phyloP scores from a whole-genome alignment of 164 flowering plant genomes.

The Dillenia turbinata region DNA sequence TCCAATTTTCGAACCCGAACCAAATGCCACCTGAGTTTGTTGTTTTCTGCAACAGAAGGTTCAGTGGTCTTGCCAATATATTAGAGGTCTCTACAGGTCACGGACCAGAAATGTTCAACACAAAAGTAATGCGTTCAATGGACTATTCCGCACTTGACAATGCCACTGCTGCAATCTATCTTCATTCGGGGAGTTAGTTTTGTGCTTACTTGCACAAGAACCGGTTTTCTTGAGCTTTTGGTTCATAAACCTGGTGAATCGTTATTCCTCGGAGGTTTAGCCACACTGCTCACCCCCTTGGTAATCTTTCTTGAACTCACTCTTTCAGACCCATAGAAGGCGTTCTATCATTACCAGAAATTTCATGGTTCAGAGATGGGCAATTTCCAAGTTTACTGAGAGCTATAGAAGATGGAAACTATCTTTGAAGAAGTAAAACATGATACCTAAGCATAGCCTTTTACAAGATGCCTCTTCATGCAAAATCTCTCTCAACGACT shows the following conservation, averaged over 20 bases:
- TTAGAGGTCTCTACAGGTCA: conserved; percentile 24
- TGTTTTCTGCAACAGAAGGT: conserved; percentile 34
- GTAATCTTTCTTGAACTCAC: background rate
- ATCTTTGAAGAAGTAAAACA: conserved; percentile 34
- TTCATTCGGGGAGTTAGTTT: background rate
- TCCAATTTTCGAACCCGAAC: too few species aligned
- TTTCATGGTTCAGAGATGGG: conserved; percentile 50
- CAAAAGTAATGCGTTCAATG: conserved; percentile 36
- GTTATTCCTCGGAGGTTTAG: conserved; percentile 9
- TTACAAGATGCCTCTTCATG: conserved; percentile 35
- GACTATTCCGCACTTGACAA: conserved; percentile 30
- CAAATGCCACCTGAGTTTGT: conserved; percentile 31
- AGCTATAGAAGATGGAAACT: conserved; percentile 40
- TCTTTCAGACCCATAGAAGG: too few species aligned
- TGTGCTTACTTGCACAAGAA: conserved; percentile 9
- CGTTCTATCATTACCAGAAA: too few species aligned
- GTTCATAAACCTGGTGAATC: conserved; percentile 28
- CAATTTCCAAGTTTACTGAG: conserved; percentile 50
- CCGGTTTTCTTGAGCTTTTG: conserved; percentile 24
- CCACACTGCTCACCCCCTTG: conserved; percentile 23
- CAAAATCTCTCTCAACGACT: conserved; percentile 25
- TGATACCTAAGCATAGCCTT: conserved; percentile 64
- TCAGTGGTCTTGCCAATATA: conserved; percentile 32
- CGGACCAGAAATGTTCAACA: conserved; percentile 31
- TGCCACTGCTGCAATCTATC: conserved; percentile 8